Conservation (phyloP, 2,329 filamentous ascomycete genomes). For the Trichoderma polysporum region DNA sequence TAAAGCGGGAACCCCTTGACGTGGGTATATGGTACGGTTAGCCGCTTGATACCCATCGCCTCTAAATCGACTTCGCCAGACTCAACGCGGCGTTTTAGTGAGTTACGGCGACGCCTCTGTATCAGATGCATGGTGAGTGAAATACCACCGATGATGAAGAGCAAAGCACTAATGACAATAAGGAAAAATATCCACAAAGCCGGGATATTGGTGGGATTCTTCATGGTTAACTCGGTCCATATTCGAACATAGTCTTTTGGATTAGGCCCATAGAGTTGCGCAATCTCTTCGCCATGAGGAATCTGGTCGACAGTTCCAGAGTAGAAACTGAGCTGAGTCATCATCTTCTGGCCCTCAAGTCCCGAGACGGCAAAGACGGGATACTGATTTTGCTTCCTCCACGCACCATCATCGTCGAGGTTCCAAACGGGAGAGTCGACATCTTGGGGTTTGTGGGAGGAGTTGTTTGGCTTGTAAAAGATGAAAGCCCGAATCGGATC, state of each 20-base stretch:
- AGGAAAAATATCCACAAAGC: constrained; percentile 79
- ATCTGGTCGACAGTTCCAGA: constrained; percentile 69
- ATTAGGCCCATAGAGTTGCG: constrained; percentile 53
- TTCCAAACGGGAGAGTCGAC: constrained; percentile 67
- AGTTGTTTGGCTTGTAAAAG: constrained; percentile 60
- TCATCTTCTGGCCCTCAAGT: constrained; percentile 63
- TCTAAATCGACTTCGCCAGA: constrained; percentile 84
- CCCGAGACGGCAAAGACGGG: constrained; percentile 83
- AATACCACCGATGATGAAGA: constrained; percentile 65
- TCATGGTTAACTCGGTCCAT: constrained; percentile 54
- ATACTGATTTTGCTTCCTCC: constrained; percentile 69
- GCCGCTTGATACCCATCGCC: constrained; percentile 76
- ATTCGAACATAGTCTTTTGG: constrained; percentile 60
- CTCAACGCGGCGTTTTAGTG: constrained; percentile 68
- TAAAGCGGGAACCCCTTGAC: constrained; percentile 76
- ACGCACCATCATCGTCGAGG: constrained; percentile 66
- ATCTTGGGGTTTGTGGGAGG: constrained; percentile 62
- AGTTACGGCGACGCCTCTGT: constrained; percentile 67
- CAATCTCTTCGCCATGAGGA: constrained; percentile 58
- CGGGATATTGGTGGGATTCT: constrained; percentile 55
- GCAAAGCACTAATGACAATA: constrained; percentile 68
- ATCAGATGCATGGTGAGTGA: constrained; percentile 75
- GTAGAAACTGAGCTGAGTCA: constrained; percentile 71
- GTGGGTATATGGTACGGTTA: constrained; percentile 71
- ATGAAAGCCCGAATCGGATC: constrained; percentile 63